phyloP scores from a whole-genome alignment of 176 grass and related monocot species.

The Tillandsia fasciculata region DNA sequence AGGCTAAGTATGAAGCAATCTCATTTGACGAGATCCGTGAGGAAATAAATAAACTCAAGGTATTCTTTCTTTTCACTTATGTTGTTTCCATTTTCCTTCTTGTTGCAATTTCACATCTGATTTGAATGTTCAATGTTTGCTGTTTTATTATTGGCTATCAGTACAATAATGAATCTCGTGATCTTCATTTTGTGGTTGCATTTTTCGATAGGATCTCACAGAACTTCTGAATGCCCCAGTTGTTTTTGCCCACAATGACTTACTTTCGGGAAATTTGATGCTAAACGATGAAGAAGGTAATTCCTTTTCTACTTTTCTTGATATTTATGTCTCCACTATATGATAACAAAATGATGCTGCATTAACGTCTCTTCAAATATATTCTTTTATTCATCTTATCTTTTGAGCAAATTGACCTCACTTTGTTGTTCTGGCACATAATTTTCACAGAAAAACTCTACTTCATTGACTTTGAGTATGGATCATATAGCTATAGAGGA shows the following conservation, averaged over 20 bases:
- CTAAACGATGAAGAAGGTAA: slow-evolving; percentile 84
- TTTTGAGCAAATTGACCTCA: slow-evolving; percentile 7
- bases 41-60: slow-evolving; percentile 86
- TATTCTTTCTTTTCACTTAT: slow-evolving; percentile 18
- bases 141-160: background rate
- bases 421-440: slow-evolving; percentile 16
- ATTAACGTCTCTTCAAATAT: background rate
- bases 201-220: slow-evolving; percentile 60
- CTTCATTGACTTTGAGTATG: slow-evolving; percentile 99
- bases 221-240: slow-evolving; percentile 53
- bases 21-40: slow-evolving; percentile 79
- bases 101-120: too few relatives aligned
- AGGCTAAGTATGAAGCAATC: slow-evolving; percentile 56
- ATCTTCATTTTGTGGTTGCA: background rate
- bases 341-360: background rate
- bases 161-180: background rate
- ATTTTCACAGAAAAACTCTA: slow-evolving; percentile 65
- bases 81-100: background rate
- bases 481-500: slow-evolving; percentile 91
- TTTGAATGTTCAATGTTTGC: too few relatives aligned
- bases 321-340: background rate
- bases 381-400: background rate
- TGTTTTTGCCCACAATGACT: slow-evolving; percentile 88
- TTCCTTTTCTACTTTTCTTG: background rate
- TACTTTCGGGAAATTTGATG: slow-evolving; percentile 98